Evolutionary conservation across 768 basidiomycete genomes (phyloP).

Genomic region (Boletus patriciae): DNA sequence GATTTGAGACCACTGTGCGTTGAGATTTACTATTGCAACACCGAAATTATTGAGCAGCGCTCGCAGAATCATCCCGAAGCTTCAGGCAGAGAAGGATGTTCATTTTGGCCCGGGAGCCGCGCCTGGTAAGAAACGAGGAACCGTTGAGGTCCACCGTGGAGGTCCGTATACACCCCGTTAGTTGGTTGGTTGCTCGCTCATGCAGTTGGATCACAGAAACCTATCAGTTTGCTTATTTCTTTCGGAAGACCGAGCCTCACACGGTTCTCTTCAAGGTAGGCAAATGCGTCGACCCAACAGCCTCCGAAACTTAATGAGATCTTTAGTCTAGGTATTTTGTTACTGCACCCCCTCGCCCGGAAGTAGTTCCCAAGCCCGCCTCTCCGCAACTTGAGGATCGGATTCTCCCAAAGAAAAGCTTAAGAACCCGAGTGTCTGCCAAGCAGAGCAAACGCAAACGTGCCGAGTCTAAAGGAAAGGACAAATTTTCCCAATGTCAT

Average conservation of each 20-base stretch:
- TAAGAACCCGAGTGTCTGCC: constrained; percentile 13
- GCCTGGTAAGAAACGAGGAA: constrained; percentile 59
- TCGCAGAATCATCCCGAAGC: constrained; percentile 64
- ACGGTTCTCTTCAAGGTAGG: constrained; percentile 80
- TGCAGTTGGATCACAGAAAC: constrained; percentile 48
- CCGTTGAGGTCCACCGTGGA: constrained; percentile 83
- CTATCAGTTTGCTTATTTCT: constrained; percentile 91
- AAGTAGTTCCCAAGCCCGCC: constrained; percentile 20
- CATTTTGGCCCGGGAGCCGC: constrained; percentile 39
- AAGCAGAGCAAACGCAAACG: constrained; percentile 30
- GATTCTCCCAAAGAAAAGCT: constrained; percentile 19
- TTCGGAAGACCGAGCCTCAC: constrained; percentile 80
- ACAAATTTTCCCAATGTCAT: constrained; percentile 26
- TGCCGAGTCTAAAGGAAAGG: constrained; percentile 42
- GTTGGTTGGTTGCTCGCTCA: constrained; percentile 4
- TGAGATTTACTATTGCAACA: neutral
- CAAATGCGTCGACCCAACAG: neutral
- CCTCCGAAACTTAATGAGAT: neutral
- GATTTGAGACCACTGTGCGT: constrained; percentile 72
- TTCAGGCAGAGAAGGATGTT: constrained; percentile 57
- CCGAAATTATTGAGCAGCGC: neutral
- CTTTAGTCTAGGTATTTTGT: constrained; percentile 45
- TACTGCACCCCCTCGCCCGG: constrained; percentile 27
- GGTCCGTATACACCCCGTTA: constrained; percentile 42
- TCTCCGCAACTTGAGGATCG: neutral